Evolutionary conservation across 169 alveolate genomes (phyloP).

Genomic region (Babesia bovis): DNA sequence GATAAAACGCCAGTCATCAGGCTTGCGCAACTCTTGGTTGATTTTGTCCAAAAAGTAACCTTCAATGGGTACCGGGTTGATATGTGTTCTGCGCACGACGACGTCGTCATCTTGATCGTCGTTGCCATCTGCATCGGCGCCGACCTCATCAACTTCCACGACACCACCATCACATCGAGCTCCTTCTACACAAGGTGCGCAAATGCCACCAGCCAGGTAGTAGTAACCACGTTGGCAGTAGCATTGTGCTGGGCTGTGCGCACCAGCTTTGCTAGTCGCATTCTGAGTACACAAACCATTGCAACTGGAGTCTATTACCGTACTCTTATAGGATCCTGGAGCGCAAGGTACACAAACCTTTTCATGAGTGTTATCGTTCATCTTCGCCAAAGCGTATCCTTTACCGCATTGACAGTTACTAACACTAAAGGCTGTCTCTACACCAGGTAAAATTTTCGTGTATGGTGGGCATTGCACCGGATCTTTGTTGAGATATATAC

Average conservation of each 20-base stretch:
- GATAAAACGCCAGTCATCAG: constrained; percentile 82
- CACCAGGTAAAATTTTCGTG: constrained; percentile 81
- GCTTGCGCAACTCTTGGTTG: constrained; percentile 59
- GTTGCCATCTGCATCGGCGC: constrained; percentile 19
- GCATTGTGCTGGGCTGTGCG: constrained; percentile 78
- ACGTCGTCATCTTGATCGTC: constrained; percentile 58
- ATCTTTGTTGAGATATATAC: constrained; percentile 43
- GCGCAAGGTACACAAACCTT: constrained; percentile 78
- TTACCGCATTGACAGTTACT: constrained; percentile 79
- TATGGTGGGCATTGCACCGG: constrained; percentile 74
- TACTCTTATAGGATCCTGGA: constrained; percentile 80
- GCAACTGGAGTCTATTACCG: constrained; percentile 79
- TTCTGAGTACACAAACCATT: constrained; percentile 79
- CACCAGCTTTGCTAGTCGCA: constrained; percentile 77
- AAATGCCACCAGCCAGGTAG: constrained; percentile 73
- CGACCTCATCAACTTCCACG: constrained; percentile 34
- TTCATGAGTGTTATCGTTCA: constrained; percentile 21
- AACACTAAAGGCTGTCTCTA: constrained; percentile 72
- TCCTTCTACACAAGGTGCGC: constrained; percentile 81
- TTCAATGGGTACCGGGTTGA: constrained; percentile 77
- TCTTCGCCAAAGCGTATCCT: constrained; percentile 73
- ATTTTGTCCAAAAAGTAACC: constrained; percentile 79
- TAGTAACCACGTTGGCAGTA: constrained; percentile 79
- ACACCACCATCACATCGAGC: constrained; percentile 82
- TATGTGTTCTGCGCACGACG: constrained; percentile 43